Base-by-base conservation (phyloP, 441 rosid species). In the Arabidopsis hybrid region DNA sequence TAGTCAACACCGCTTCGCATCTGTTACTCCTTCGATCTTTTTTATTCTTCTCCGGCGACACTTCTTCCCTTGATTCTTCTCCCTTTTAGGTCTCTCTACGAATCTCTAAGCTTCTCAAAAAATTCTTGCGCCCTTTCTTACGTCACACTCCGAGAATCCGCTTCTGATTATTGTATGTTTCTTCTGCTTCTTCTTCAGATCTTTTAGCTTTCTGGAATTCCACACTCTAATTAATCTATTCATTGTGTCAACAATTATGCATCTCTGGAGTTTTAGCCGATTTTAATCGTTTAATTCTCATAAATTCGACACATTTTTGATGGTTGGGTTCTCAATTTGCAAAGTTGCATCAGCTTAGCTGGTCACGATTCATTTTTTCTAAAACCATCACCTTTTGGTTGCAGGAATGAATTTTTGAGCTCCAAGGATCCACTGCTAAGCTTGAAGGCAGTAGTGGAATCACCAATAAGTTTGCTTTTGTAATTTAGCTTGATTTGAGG, bases 1-100 rank as follows among this genome's bases (percentile, higher is more conserved):
- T 75, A 45, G 79, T 75, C 74, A 75, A 75, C 74, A 35, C 56
- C 40, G 39, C 63, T 43, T 52, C 73, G 45, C 31, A 31, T 66
- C 49, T 17, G 12, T 74, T 11, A 52, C 56, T 60, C 57, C 0
- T 61, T 58, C 52, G 38, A 61, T 61, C 59, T 0, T 36, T 68
- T 43, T 68, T 42, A 8, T 74, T 42, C 56, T 26, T 43, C 43
- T 53, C 65, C 79, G 73, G 78, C 63, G 57, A 47, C 52, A 14
- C 10, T 5, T 35, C 73, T 34, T 51, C 49, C 35, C 14, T 26
- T 26, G 29, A 26, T n/a, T 50, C 42, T 16, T 42, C 60, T 70
- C 34, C 42, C 8, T 2, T 36, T 45, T 45, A 3, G 36, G 5
- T 21, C 10, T 32, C 57, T 49, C 60, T 26, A 7, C 65, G 38